These are phyloP conservation scores for Fonsecaea multimorphosa DNA, from an alignment of 2,329 filamentous ascomycete genomes.

Conservation along the genomic window DNA sequence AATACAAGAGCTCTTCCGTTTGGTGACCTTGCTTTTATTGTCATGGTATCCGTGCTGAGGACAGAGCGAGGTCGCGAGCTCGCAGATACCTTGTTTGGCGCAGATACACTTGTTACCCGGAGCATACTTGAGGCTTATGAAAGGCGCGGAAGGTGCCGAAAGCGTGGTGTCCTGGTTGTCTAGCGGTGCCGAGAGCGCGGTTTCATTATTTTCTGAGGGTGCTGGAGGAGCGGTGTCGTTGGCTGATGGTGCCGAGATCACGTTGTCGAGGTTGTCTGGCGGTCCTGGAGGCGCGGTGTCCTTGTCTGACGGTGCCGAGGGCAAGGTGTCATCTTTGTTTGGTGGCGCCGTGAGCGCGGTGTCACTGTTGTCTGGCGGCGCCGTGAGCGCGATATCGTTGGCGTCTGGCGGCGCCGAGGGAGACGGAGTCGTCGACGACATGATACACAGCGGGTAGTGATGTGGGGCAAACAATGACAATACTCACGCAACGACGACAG, in stretches of 20 bases:
- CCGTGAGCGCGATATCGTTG: background rate
- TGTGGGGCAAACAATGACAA: background rate
- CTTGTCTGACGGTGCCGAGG: too few relatives aligned
- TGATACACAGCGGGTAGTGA: background rate
- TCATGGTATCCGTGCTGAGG: conserved; percentile 19
- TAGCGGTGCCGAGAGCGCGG: too few relatives aligned
- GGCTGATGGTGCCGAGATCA: too few relatives aligned
- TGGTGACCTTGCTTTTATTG: conserved; percentile 12
- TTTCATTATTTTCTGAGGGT: too few relatives aligned
- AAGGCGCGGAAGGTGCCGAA: background rate
- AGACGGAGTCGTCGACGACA: background rate
- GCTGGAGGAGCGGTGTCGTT: too few relatives aligned
- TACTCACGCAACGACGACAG: background rate
- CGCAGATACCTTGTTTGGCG: background rate
- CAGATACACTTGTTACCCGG: conserved; percentile 22
- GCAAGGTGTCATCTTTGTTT: too few relatives aligned
- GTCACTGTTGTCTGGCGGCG: too few relatives aligned
- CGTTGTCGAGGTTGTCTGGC: too few relatives aligned
- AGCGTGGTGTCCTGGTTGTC: background rate
- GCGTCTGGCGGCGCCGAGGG: background rate
- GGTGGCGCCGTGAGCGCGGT: too few relatives aligned
- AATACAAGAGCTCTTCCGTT: background rate
- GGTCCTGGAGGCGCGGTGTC: too few relatives aligned
- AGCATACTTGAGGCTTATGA: conserved; percentile 9
- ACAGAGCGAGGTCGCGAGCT: conserved; percentile 15